Evolutionary conservation across 768 basidiomycete species (phyloP).

Genomic region (Sporobolomyces pararoseus): DNA sequence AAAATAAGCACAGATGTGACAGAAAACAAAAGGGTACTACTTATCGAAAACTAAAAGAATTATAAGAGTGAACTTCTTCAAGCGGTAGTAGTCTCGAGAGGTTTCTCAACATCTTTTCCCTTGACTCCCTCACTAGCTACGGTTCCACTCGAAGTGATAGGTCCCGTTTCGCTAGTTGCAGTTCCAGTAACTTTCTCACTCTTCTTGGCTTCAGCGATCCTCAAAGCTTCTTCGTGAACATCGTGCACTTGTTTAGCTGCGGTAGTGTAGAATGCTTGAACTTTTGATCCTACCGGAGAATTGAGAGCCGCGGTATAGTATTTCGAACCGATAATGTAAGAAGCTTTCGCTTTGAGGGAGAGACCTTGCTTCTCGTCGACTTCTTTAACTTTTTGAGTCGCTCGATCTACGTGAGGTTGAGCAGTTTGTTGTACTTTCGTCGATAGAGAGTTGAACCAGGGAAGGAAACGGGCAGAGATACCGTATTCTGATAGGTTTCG

Average conservation of each 20-base stretch:
- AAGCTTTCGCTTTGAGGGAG: conserved; percentile 65
- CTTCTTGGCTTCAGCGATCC: conserved; percentile 39
- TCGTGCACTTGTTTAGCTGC: conserved; percentile 23
- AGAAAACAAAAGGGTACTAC: background rate
- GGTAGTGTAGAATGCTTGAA: conserved; percentile 34
- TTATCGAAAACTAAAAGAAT: no score
- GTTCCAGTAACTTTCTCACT: conserved; percentile 5
- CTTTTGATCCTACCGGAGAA: conserved; percentile 30
- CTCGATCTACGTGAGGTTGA: conserved; percentile 54
- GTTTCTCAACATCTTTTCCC: conserved; percentile 4
- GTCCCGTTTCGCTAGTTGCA: background rate
- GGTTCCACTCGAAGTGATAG: conserved; percentile 11
- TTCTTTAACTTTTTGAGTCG: conserved; percentile 64
- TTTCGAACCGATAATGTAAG: conserved; percentile 48
- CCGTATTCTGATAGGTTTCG: conserved; percentile 66
- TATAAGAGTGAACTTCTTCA: background rate
- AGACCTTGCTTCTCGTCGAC: conserved; percentile 79
- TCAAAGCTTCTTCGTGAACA: conserved; percentile 34
- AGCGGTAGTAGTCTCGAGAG: conserved; percentile 27
- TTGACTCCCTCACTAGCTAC: background rate
- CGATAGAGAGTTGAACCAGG: conserved; percentile 69
- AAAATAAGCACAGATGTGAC: no score
- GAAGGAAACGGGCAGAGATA: conserved; percentile 60
- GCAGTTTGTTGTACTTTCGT: conserved; percentile 63
- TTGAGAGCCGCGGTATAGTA: conserved; percentile 34